A percentile compares a stretch with the other conserved stretches of the same genome.
phyloP scores from a whole-genome alignment of 768 basidiomycete species.

The Leccinum fibrillosum region DNA sequence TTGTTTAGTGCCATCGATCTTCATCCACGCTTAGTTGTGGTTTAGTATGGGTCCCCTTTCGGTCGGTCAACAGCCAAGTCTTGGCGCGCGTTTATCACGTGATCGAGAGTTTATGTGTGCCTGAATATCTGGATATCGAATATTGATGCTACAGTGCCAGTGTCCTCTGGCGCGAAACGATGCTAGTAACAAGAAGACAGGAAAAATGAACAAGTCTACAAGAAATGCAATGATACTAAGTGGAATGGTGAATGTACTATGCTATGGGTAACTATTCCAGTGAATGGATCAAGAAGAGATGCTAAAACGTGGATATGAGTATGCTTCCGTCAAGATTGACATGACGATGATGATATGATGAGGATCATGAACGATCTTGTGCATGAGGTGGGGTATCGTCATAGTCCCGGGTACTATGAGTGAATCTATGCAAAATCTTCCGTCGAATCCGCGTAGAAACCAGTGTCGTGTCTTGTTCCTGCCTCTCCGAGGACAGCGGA shows the following conservation, averaged over 20 bases:
- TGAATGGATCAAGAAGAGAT: too few species aligned
- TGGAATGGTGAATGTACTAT: conserved; percentile 1
- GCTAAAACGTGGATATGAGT: conserved; percentile 11
- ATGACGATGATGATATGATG: conserved; percentile 2
- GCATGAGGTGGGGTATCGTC: conserved; percentile 2
- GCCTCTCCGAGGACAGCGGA: conserved; percentile 6
- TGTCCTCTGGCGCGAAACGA: too few species aligned
- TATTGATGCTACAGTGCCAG: neutral
- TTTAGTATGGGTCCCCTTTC: neutral
- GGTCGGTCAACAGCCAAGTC: neutral
- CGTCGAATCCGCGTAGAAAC: conserved; percentile 27
- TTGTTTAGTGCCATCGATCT: conserved; percentile 57
- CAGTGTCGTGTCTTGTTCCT: conserved; percentile 14
- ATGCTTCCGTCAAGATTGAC: conserved; percentile 15
- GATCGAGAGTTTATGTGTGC: conserved; percentile 10
- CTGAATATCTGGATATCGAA: too few species aligned
- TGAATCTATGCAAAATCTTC: conserved; percentile 36
- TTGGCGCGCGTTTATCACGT: neutral
- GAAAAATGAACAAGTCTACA: neutral
- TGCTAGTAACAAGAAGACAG: neutral
- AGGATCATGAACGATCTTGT: conserved; percentile 10
- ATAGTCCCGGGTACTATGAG: conserved; percentile 14
- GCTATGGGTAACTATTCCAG: conserved; percentile 4
- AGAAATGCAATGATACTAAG: conserved; percentile 16
- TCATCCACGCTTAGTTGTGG: conserved; percentile 16